Evolutionary conservation across 805 yeast genomes (phyloP), one percentile per base, ranked within the genome.

Genomic region (Zygotorulaspora sp.): DNA sequence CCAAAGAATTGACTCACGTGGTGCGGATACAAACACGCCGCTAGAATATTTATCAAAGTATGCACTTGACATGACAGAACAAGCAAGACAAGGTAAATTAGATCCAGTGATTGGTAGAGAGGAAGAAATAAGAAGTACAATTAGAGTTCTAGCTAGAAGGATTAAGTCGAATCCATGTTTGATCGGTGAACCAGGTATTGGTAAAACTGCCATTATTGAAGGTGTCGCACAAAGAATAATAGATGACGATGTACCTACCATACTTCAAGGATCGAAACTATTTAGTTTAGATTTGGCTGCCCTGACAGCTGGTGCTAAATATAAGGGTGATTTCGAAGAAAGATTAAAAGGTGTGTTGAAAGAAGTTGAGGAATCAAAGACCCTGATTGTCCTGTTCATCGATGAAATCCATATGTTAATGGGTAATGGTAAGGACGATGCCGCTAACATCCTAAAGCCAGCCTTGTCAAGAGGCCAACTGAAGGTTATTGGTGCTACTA

Each of bases 61-160:
- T 62, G 96, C 97, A 43, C 76, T 83, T 49, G 97, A 92, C 62
- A 75, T 92, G 71, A 92, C 98, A 1, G 94, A 86, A 53, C 79
- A 78, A 61, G 98, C 98, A 8, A 72, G 94, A 48, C 80, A 83
- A 58, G 98, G 98, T 58, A 87, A 85, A 61, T 78, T 92, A 42
- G 98, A 92, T 64, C 98, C 98, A 3, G 98, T 92, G 30, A 92
- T 92, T 58, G 98, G 98, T 40, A 83, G 98, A 68, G 98, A 92
- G 63, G 98, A 92, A 65, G 98, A 92, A 67, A 92, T 92, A 50
- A 77, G 97, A 67, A 75, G 97, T 49, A 86, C 96, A 21, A 90
- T 92, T 43, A 77, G 97, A 45, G 96, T 92, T 3, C 72, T 92
- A 44, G 89, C 98, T n/a, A 82, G 98, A 68, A 79, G 98, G 67